phyloP scores from a whole-genome alignment of 345 rosid species.

The Moricandia arvensis region DNA sequence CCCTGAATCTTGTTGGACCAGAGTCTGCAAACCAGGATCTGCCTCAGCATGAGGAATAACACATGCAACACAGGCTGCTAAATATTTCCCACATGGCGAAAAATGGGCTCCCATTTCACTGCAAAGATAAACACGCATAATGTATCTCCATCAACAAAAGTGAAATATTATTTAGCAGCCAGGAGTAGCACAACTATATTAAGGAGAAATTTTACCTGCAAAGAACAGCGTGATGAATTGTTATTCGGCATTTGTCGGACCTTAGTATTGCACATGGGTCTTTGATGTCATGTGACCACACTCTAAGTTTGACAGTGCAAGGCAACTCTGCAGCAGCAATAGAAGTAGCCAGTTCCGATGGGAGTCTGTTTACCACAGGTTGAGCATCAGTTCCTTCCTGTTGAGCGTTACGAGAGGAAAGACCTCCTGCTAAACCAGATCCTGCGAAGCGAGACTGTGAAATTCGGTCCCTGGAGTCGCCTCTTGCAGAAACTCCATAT shows the following conservation, averaged over 20 bases:
- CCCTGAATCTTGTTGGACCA: conserved; percentile 68
- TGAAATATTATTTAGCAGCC: conserved; percentile 7
- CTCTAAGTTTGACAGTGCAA: conserved; percentile 87
- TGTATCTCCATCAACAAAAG: background rate
- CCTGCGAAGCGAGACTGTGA: conserved; percentile 45
- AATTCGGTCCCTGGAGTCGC: conserved; percentile 39
- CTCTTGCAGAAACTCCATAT: conserved; percentile 53
- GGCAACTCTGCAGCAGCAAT: conserved; percentile 94
- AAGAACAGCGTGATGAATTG: conserved; percentile 90
- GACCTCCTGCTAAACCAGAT: conserved; percentile 47
- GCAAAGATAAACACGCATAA: conserved; percentile 36
- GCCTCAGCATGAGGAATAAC: conserved; percentile 76
- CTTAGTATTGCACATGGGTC: conserved; percentile 63
- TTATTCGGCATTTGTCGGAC: conserved; percentile 65
- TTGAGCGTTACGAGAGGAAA: conserved; percentile 34
- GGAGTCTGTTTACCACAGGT: conserved; percentile 61
- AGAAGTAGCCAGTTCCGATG: conserved; percentile 73
- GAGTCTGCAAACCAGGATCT: conserved; percentile 69
- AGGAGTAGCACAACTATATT: background rate
- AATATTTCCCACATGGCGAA: conserved; percentile 97
- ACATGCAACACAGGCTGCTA: conserved; percentile 98
- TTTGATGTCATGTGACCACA: conserved; percentile 82
- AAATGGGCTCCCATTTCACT: conserved; percentile 99
- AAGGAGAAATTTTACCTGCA: conserved; percentile 60
- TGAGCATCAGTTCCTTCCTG: conserved; percentile 47